Evolutionary conservation across 441 rosid species (phyloP), one percentile per base, ranked within the genome.

Genomic region (Flueggea neowawraea): DNA sequence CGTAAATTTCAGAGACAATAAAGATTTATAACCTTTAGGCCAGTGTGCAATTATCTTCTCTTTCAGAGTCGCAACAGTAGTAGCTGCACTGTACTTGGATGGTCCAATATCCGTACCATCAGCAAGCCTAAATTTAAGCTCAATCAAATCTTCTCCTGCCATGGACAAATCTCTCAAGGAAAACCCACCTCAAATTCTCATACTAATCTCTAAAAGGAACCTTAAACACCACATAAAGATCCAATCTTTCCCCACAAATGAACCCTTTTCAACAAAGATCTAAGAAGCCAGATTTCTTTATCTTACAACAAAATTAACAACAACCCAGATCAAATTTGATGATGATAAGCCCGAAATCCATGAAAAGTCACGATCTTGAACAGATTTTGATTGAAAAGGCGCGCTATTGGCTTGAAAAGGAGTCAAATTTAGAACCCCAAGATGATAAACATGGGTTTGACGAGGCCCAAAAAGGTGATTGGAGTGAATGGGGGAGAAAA

Each of bases 101-200:
- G 95, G 93, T 44, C 92, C 95, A 68, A 87, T 84, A 70, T 89
- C 98, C 14, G 82, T 82, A 36, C 93, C 96, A 79, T 91, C 92
- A 5, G 87, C 80, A 14, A 89, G 79, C 80, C 88, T 85, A 80
- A 89, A 91, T 72, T 82, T 87, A 14, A 91, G 75, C 68, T 89
- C 91, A 62, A 91, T 61, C 66, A 74, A 79, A 78, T 80, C 85
- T 68, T 83, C 89, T 52, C 68, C 85, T 16, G 80, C 88, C 97
- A 91, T 91, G 22, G 72, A 67, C 57, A 70, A 64, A 67, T 66
- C 75, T 52, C 52, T 55, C 41, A 10, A 53, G 48, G 31, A 47
- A 57, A 71, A 14, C 31, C 68, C 69, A 57, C 66, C 72, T 75
- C 74, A 69, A 65, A 57, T 41, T 56, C 52, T 64, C 73, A 66